Base-by-base conservation (phyloP, 768 basidiomycete genomes). In the Amanita pallidorosea region DNA sequence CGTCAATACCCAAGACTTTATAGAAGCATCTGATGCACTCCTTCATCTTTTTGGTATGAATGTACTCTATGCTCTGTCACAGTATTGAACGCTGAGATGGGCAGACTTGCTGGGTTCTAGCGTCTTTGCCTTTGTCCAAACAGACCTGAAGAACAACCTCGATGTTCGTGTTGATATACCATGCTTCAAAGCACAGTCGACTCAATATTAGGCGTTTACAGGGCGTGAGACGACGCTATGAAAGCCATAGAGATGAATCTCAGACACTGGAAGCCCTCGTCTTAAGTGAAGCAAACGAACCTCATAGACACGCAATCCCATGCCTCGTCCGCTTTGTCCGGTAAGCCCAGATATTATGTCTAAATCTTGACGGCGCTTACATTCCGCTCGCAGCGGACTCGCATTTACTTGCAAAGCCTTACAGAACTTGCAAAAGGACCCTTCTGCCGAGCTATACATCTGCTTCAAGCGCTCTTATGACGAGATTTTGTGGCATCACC, bases 11-110 rank as follows among this genome's bases (percentile, higher is more conserved):
- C 60, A 69, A 17, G 65, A 75, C 11, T 98, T 98, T 71, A 72
- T 92, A 42, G 84, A 89, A 60, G 94, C 94, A 1, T 81, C 90
- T 17, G 90, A 95, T 65, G 93, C 89, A 15, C 74, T 98, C 23
- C 72, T 85, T 13, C 70, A 76, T 49, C 69, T 88, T 69, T 92
- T 87, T 61, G 83, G 85, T 83, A 55, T 52, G 76, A 52, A 35
- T 49, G 45, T 15, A 15, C 36, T 23, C 45, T 34, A 38, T 53
- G 31, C 38, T 45, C 20, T 42, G 44, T 57, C 50, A 48, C 48
- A n/a, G n/a, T n/a, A n/a, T n/a, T 41, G 48, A 27, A 18, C 29
- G 36, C 52, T 55, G 54, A 56, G 54, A 52, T 52, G 49, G 55
- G 53, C 57, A 85, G 85, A 86, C 65, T 69, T 87, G 18, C 66